A percentile compares a stretch with the other conserved stretches of the same genome.
Evolutionary conservation across 2,329 filamentous ascomycete genomes (phyloP).

Genomic region (Penicillium hesseltinei): DNA sequence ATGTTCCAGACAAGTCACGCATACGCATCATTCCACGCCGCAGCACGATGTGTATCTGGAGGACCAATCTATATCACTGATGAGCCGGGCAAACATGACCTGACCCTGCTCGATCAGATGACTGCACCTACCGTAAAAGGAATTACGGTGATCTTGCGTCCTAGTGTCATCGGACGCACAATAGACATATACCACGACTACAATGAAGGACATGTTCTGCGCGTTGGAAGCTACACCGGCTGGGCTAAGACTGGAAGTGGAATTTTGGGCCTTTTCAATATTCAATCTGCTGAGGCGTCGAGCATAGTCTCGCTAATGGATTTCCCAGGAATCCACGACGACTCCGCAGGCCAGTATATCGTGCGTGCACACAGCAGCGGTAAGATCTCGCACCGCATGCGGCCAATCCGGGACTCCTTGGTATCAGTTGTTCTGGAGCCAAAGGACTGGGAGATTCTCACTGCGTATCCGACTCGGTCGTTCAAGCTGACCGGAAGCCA

Average conservation of each 20-base stretch:
- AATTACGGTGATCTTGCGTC: slow-evolving; percentile 76
- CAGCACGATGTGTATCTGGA: slow-evolving; percentile 82
- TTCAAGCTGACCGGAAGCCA: slow-evolving; percentile 46
- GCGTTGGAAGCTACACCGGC: slow-evolving; percentile 76
- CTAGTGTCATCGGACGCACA: slow-evolving; percentile 69
- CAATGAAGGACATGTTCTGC: slow-evolving; percentile 69
- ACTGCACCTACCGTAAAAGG: slow-evolving; percentile 70
- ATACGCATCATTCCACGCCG: slow-evolving; percentile 82
- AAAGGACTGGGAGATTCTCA: slow-evolving; percentile 77
- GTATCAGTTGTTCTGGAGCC: slow-evolving; percentile 62
- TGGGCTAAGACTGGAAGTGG: slow-evolving; percentile 65
- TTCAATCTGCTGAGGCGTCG: slow-evolving; percentile 59
- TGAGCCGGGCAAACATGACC: slow-evolving; percentile 74
- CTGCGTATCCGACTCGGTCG: slow-evolving; percentile 64
- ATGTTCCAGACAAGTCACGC: slow-evolving; percentile 68
- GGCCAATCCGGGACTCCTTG: slow-evolving; percentile 43
- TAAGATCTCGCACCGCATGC: slow-evolving; percentile 49
- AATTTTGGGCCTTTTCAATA: slow-evolving; percentile 83
- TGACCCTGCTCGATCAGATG: slow-evolving; percentile 75
- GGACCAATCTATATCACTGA: slow-evolving; percentile 96
- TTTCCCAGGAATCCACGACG: slow-evolving; percentile 67
- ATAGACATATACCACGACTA: slow-evolving; percentile 74
- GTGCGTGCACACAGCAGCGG: slow-evolving; percentile 71
- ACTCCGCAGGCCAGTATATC: slow-evolving; percentile 59
- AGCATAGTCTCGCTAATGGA: slow-evolving; percentile 68